phyloP scores from a whole-genome alignment of 345 rosid genomes.

The Murraya paniculata region DNA sequence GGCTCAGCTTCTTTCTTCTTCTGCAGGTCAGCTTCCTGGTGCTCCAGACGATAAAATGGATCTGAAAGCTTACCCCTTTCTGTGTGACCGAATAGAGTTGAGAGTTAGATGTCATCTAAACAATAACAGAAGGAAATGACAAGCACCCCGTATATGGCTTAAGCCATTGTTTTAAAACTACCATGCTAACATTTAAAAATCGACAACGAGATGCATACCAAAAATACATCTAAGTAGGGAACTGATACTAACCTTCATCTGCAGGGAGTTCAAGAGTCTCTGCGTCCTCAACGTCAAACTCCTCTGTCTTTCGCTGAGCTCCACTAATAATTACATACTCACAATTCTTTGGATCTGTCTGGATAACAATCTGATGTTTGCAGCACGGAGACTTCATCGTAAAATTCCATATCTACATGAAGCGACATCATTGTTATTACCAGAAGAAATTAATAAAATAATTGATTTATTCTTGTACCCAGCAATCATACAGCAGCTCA shows the following conservation, averaged over 20 bases:
- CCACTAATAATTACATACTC: constrained; percentile 88
- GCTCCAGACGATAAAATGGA: constrained; percentile 93
- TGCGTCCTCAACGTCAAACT: constrained; percentile 86
- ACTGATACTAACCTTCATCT: constrained; percentile 67
- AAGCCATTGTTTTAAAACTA: neutral
- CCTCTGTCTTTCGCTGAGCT: constrained; percentile 83
- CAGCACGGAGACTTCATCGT: constrained; percentile 95
- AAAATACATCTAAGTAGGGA: neutral
- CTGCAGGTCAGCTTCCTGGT: constrained; percentile 85
- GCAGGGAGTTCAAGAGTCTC: constrained; percentile 92
- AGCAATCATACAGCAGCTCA: neutral
- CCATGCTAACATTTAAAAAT: neutral
- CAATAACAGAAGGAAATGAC: neutral
- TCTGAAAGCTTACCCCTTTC: constrained; percentile 91
- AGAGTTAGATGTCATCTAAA: constrained; percentile 10
- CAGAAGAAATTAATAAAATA: neutral
- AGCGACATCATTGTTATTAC: constrained; percentile 14
- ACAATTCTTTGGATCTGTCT: constrained; percentile 96
- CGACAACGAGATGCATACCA: neutral
- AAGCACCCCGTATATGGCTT: neutral
- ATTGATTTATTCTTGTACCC: too few species aligned
- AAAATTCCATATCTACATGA: constrained; percentile 91
- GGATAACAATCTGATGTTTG: constrained; percentile 85
- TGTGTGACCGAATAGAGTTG: constrained; percentile 29
- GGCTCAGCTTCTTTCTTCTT: constrained; percentile 99